Conservation (phyloP, 2,329 filamentous ascomycete genomes). For the Claviceps paspali region DNA sequence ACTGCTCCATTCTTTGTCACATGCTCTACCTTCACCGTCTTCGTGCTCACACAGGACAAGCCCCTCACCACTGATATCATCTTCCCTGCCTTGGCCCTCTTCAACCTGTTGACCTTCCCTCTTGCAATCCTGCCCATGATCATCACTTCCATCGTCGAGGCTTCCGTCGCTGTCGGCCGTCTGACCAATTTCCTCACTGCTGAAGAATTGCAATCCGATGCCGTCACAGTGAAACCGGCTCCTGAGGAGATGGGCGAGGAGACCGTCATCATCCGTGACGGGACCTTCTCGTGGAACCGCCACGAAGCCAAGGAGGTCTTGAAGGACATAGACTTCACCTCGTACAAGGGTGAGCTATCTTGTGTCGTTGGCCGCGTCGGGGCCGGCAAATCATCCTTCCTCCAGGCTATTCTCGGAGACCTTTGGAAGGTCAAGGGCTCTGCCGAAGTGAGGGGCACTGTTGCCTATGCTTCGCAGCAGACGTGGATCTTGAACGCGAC, state of each 20-base stretch:
- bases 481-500: constrained; percentile 97
- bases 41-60: constrained; percentile 66
- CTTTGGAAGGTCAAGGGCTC: constrained; percentile 78
- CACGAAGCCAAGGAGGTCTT: constrained; percentile 57
- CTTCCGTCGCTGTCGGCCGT: constrained; percentile 78
- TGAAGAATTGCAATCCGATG: constrained; percentile 80
- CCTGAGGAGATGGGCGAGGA: constrained; percentile 71
- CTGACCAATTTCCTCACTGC: constrained; percentile 73
- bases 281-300: constrained; percentile 88
- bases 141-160: constrained; percentile 90
- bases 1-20: constrained; percentile 96
- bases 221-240: constrained; percentile 54
- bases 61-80: constrained; percentile 89
- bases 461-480: constrained; percentile 86
- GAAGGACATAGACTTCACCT: constrained; percentile 72
- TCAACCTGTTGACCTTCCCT: constrained; percentile 93
- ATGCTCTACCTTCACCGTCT: constrained; percentile 89
- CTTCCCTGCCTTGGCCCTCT: constrained; percentile 82
- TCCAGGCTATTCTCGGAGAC: constrained; percentile 80
- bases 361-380: constrained; percentile 94
- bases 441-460: constrained; percentile 65
- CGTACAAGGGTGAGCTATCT: constrained; percentile 81
- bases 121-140: constrained; percentile 93
- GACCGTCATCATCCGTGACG: constrained; percentile 67
- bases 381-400: constrained; percentile 81